Evolutionary conservation across 148 eudicot species (phyloP), one percentile per base, ranked within the genome.

Genomic region (Rhododendron griersonianum): DNA sequence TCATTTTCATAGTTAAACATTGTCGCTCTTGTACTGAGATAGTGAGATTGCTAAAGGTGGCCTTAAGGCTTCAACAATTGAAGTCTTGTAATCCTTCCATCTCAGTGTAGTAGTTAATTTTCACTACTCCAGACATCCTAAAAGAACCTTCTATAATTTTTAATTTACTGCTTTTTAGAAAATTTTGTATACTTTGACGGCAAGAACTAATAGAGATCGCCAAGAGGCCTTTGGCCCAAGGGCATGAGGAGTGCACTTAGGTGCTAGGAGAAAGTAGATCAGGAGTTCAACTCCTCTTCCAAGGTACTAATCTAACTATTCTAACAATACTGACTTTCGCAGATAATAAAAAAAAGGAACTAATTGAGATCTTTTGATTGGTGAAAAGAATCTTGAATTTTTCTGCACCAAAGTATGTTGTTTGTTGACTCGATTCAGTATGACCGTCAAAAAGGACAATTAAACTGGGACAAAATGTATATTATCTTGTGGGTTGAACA

Each of bases 31-130:
- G 30, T 39, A 44, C n/a, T 67, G 57, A 83, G 78, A 67, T 67
- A 45, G 59, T 83, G 39, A 83, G 78, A 67, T 83, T 83, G 76
- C 50, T 44, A n/a, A 65, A 41, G 25, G 21, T 69, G 67, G 57
- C 33, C 53, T 47, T 9, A 11, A 48, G 53, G 41, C 85, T 83
- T 83, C 79, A 33, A 53, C 67, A 74, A 15, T 35, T 77, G 81
- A 75, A 84, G 11, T 50, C 71, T 15, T 41, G 45, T 13, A 13
- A 3, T 14, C 39, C 76, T 13, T 71, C 8, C 39, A 25, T 69
- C 16, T 16, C 76, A 30, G 37, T 13, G 39, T 30, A 30, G 39
- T 3, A 71, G 76, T 71, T 33, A 21, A 30, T 71, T 71, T 69
- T 71, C 76, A 30, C 39, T 28, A 1, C 30, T 71, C 73, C 73